phyloP scores from a whole-genome alignment of 2,329 filamentous ascomycete genomes.

The Ilyonectria sp. region DNA sequence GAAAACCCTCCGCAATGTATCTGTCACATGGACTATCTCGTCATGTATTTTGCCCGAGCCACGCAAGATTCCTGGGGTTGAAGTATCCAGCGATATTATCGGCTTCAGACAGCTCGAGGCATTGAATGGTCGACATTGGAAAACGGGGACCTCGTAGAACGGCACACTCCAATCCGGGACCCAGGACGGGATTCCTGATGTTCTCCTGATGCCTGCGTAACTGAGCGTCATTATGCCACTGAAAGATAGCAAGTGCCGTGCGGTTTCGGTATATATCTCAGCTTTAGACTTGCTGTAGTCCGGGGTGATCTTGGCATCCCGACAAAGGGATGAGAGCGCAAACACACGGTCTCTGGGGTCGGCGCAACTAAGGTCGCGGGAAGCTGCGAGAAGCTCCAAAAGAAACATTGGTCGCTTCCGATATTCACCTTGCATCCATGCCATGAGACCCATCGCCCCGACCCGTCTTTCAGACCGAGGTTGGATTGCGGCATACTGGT shows the following conservation, averaged over 20 bases:
- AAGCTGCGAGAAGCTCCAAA: not conserved
- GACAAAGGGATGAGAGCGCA: constrained; percentile 13
- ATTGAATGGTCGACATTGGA: constrained; percentile 2
- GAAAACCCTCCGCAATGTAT: constrained; percentile 7
- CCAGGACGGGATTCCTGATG: constrained; percentile 11
- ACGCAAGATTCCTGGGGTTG: not conserved
- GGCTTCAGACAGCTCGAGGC: constrained; percentile 6
- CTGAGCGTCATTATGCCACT: constrained; percentile 8
- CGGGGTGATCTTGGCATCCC: constrained; percentile 8
- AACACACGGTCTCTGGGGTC: constrained; percentile 23
- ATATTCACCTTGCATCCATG: constrained; percentile 2
- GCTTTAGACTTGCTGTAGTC: constrained; percentile 8
- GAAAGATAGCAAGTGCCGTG: not conserved
- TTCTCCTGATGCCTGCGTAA: constrained; percentile 15
- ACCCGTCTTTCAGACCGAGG: not conserved
- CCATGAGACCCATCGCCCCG: constrained; percentile 7
- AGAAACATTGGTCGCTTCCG: not conserved
- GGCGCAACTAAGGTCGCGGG: constrained; percentile 17
- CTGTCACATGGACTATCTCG: constrained; percentile 18
- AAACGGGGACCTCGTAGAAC: constrained; percentile 10
- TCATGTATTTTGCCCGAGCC: constrained; percentile 6
- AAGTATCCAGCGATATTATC: not conserved
- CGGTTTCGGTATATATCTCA: constrained; percentile 8
- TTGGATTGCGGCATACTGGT: constrained; percentile 8
- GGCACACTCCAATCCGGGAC: constrained; percentile 20